phyloP scores from a whole-genome alignment of 495 filamentous ascomycete species.

The Aspergillus asperescens region DNA sequence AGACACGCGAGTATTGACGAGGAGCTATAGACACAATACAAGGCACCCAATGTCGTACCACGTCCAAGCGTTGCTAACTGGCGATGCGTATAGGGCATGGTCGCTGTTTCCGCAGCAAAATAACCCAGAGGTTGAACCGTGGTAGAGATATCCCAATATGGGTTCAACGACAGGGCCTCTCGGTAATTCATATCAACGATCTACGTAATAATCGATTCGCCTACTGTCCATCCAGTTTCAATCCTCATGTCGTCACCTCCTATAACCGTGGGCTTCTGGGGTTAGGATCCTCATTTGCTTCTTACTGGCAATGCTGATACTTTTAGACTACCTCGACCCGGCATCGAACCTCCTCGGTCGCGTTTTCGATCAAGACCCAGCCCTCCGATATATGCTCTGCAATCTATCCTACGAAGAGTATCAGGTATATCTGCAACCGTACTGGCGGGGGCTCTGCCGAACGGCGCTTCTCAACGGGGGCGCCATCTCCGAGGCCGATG shows the following conservation, averaged over 20 bases:
- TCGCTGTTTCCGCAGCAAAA: too few species aligned
- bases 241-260: background rate
- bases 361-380: conserved; percentile 5
- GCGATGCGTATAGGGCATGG: too few species aligned
- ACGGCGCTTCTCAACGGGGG: conserved; percentile 1
- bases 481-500: background rate
- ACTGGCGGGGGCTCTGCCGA: background rate
- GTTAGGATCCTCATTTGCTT: background rate
- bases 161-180: too few species aligned
- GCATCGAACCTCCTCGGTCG: background rate
- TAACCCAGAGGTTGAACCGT: too few species aligned
- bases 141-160: too few species aligned
- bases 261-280: background rate
- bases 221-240: too few species aligned
- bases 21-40: too few species aligned
- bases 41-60: too few species aligned
- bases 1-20: too few species aligned
- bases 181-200: too few species aligned
- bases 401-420: conserved; percentile 1
- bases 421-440: background rate
- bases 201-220: too few species aligned
- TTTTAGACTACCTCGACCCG: background rate
- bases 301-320: background rate
- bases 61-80: too few species aligned
- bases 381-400: conserved; percentile 2